phyloP scores from a whole-genome alignment of 768 basidiomycete species.

The Psilocybe subaeruginosa region DNA sequence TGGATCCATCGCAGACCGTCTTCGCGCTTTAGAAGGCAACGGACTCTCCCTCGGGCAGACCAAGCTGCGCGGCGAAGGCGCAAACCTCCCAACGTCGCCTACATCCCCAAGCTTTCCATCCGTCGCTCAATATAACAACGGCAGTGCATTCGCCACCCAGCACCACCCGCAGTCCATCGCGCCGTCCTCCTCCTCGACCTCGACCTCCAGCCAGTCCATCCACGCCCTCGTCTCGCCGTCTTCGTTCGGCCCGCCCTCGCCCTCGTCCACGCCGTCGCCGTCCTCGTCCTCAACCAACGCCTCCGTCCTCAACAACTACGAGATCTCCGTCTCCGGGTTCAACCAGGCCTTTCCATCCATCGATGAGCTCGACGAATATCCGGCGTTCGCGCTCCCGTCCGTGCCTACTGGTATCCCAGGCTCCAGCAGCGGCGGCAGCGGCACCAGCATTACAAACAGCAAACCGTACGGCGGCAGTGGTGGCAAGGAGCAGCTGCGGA shows the following conservation, averaged over 20 bases:
- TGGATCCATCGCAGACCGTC: conserved; percentile 81
- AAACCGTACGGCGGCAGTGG: conserved; percentile 28
- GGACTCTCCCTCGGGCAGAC: conserved; percentile 64
- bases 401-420: conserved; percentile 41
- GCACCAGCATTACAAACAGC: conserved; percentile 18
- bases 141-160: conserved; percentile 24
- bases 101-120: conserved; percentile 35
- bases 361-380: conserved; percentile 69
- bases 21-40: conserved; percentile 72
- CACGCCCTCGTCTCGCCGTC: conserved; percentile 73
- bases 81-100: conserved; percentile 44
- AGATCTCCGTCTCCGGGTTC: conserved; percentile 65
- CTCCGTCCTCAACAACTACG: conserved; percentile 30
- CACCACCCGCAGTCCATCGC: conserved; percentile 24
- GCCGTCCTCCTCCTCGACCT: conserved; percentile 29
- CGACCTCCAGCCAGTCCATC: conserved; percentile 44
- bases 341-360: conserved; percentile 74
- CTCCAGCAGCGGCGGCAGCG: neutral
- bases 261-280: conserved; percentile 66
- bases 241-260: conserved; percentile 76
- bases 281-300: conserved; percentile 59
- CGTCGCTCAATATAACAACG: conserved; percentile 30
- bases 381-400: conserved; percentile 50
- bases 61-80: conserved; percentile 59
- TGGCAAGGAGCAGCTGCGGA: conserved; percentile 23